Conservation (phyloP, 2,329 filamentous ascomycete genomes). For the Ustilaginoidea virens region DNA sequence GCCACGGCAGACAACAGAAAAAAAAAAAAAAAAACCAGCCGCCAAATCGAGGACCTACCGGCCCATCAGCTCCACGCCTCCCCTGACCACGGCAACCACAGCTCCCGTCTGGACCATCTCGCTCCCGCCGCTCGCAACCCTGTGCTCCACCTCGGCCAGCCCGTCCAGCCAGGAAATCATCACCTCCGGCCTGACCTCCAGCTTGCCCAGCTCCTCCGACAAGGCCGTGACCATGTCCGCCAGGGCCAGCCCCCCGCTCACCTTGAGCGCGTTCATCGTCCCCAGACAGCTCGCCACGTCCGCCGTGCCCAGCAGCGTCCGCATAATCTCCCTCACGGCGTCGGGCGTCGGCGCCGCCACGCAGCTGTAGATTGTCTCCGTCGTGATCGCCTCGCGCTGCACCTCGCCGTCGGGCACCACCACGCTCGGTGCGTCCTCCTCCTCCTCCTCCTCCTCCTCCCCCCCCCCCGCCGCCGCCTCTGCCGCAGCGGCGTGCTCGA, state of each 20-base stretch:
- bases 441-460: background rate
- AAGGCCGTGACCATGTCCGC: slow-evolving; percentile 86
- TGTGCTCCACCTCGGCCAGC: slow-evolving; percentile 82
- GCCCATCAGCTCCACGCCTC: slow-evolving; percentile 60
- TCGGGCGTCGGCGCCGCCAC: slow-evolving; percentile 88
- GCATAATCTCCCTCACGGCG: slow-evolving; percentile 71
- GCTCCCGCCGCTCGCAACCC: slow-evolving; percentile 72
- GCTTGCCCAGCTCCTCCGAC: slow-evolving; percentile 63
- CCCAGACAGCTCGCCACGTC: slow-evolving; percentile 83
- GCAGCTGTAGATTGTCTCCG: slow-evolving; percentile 91
- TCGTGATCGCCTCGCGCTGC: slow-evolving; percentile 65
- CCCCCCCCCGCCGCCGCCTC: too few species aligned
- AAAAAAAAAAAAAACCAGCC: too few species aligned
- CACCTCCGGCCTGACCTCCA: slow-evolving; percentile 75
- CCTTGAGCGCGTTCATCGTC: slow-evolving; percentile 79
- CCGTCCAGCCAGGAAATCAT: slow-evolving; percentile 87
- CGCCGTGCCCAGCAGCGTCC: slow-evolving; percentile 66
- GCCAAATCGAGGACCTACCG: slow-evolving; percentile 13
- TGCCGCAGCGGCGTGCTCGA: slow-evolving; percentile 63
- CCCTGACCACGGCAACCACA: slow-evolving; percentile 74
- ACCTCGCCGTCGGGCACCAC: slow-evolving; percentile 47
- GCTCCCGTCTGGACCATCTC: slow-evolving; percentile 87
- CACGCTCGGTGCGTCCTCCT: too few species aligned
- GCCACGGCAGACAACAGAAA: too few species aligned
- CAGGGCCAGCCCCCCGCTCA: slow-evolving; percentile 69